Evolutionary conservation across 768 basidiomycete species (phyloP).

Genomic region (Suillus ampliporus): DNA sequence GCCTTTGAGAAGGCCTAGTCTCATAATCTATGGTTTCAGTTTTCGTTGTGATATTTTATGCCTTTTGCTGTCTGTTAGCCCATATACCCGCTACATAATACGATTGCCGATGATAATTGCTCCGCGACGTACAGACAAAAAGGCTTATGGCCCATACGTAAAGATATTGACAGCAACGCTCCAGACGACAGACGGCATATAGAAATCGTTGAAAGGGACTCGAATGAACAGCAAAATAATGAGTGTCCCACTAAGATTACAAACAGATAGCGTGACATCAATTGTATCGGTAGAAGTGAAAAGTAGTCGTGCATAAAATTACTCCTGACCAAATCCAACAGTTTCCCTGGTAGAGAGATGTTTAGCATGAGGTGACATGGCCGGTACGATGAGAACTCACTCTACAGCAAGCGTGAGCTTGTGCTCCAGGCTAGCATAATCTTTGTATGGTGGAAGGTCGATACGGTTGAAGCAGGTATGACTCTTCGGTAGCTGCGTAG

Average conservation of each 20-base stretch:
- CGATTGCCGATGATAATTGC: background rate
- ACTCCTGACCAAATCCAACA: conserved; percentile 94
- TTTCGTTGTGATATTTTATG: conserved; percentile 12
- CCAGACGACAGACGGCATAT: background rate
- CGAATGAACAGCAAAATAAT: conserved; percentile 16
- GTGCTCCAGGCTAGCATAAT: conserved; percentile 92
- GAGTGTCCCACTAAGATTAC: conserved; percentile 35
- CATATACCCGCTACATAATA: conserved; percentile 4
- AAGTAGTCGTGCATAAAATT: conserved; percentile 30
- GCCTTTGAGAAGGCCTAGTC: conserved; percentile 74
- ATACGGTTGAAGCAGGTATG: conserved; percentile 97
- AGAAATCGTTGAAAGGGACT: conserved; percentile 3
- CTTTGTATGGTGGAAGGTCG: conserved; percentile 97
- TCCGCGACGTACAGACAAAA: background rate
- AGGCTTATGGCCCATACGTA: background rate
- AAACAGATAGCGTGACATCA: conserved; percentile 31
- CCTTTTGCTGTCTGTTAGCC: background rate
- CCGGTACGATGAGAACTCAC: conserved; percentile 52
- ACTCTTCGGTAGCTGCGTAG: conserved; percentile 94
- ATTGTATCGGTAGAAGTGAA: conserved; percentile 13
- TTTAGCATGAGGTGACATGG: conserved; percentile 21
- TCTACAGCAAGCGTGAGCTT: conserved; percentile 95
- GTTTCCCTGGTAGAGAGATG: conserved; percentile 66
- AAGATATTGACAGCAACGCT: background rate
- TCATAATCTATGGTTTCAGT: background rate